phyloP scores from a whole-genome alignment of 805 yeast genomes.

The Teunomyces stri region DNA sequence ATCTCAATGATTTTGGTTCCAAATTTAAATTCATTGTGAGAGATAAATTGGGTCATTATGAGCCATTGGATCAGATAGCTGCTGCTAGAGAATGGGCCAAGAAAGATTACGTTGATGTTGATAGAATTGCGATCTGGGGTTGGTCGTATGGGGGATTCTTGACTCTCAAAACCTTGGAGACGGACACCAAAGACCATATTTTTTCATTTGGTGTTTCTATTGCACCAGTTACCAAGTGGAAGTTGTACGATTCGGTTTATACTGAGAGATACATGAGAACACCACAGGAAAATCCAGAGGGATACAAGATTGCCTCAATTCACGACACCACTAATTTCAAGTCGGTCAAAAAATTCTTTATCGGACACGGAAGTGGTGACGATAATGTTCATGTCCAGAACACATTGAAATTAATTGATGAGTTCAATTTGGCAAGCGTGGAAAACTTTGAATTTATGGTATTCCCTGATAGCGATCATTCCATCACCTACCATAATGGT shows the following conservation, averaged over 20 bases:
- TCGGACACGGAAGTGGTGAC: conserved; percentile 84
- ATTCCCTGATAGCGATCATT: conserved; percentile 81
- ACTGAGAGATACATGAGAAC: conserved; percentile 73
- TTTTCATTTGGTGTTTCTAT: conserved; percentile 79
- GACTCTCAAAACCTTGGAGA: conserved; percentile 70
- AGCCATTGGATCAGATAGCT: conserved; percentile 80
- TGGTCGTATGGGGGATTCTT: conserved; percentile 87
- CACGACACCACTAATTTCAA: conserved; percentile 46
- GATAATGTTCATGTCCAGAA: conserved; percentile 82
- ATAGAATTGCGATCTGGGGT: conserved; percentile 74
- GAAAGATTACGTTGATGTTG: conserved; percentile 58
- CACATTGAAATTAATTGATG: conserved; percentile 58
- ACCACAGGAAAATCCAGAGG: conserved; percentile 48
- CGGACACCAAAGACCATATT: conserved; percentile 51
- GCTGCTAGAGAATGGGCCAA: conserved; percentile 75
- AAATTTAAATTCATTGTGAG: conserved; percentile 74
- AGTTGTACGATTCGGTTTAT: conserved; percentile 70
- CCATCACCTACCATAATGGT: conserved; percentile 71
- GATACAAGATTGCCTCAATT: conserved; percentile 47
- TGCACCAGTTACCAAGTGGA: conserved; percentile 85
- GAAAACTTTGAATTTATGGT: conserved; percentile 80
- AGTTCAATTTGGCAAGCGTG: conserved; percentile 58
- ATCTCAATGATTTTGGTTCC: conserved; percentile 42
- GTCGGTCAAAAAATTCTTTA: conserved; percentile 52
- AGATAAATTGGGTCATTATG: conserved; percentile 77